Conservation (phyloP, 352 stramenopile genomes). For the Globisporangium cederbergense region DNA sequence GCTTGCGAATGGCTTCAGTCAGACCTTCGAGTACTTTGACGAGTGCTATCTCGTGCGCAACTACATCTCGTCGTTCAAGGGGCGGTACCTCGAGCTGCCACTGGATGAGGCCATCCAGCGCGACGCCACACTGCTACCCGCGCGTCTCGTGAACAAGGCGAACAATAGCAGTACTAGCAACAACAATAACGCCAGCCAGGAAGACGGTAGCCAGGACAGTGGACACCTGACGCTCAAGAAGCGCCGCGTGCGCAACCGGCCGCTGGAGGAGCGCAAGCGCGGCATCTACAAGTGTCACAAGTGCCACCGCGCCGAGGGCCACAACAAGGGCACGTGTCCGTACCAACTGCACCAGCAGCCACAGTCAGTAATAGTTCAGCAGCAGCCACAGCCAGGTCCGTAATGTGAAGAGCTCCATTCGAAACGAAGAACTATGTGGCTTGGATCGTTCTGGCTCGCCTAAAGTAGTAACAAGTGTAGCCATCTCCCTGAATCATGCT, state of each 20-base stretch:
- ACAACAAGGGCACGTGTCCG: slow-evolving; percentile 51
- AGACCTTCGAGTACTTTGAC: slow-evolving; percentile 43
- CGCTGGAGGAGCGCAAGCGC: slow-evolving; percentile 33
- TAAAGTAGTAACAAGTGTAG: neutral
- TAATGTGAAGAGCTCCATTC: neutral
- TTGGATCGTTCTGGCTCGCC: neutral
- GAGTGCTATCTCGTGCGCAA: slow-evolving; percentile 46
- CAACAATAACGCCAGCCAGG: neutral
- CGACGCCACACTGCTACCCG: slow-evolving; percentile 30
- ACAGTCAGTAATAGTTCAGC: neutral
- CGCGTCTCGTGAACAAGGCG: slow-evolving; percentile 22
- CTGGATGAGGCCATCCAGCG: slow-evolving; percentile 31
- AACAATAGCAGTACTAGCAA: neutral
- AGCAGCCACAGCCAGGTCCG: neutral
- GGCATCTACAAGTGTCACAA: slow-evolving; percentile 51
- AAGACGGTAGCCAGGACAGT: neutral
- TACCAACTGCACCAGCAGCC: slow-evolving; percentile 21
- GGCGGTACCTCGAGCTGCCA: slow-evolving; percentile 36
- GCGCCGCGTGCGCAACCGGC: slow-evolving; percentile 29
- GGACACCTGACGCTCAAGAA: slow-evolving; percentile 20
- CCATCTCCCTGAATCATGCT: neutral
- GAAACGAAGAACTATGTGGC: neutral
- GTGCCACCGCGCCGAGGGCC: slow-evolving; percentile 42
- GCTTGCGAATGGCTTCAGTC: slow-evolving; percentile 22
- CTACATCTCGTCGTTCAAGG: slow-evolving; percentile 38